phyloP scores from a whole-genome alignment of 345 rosid species.

The Linum usitatissimum region DNA sequence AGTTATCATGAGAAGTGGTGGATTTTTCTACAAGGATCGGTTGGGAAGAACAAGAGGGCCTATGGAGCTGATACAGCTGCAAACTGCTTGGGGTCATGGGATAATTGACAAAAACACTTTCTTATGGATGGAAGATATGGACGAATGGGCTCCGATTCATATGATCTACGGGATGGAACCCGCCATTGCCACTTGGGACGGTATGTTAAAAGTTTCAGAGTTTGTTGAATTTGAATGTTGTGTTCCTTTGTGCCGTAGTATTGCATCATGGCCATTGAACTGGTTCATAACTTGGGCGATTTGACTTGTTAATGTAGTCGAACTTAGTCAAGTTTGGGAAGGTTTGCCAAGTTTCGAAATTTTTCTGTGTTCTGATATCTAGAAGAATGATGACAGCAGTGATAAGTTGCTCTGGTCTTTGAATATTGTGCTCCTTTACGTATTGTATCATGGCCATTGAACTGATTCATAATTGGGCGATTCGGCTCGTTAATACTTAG shows the following conservation, averaged over 20 bases:
- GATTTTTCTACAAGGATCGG: constrained; percentile 84
- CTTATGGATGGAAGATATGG: constrained; percentile 89
- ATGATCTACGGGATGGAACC: constrained; percentile 89
- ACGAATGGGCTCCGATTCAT: constrained; percentile 93
- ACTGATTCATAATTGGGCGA: too few species aligned
- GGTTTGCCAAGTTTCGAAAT: neutral
- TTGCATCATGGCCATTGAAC: neutral
- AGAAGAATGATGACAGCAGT: neutral
- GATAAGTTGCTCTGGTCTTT: neutral
- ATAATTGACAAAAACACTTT: constrained; percentile 86
- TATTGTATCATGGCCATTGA: neutral
- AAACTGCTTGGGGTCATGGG: constrained; percentile 89
- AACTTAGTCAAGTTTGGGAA: too few species aligned
- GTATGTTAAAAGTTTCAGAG: constrained; percentile 21
- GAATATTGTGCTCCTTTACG: neutral
- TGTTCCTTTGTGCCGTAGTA: neutral
- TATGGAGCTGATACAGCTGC: constrained; percentile 69
- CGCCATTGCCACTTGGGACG: constrained; percentile 96
- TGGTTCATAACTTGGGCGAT: too few species aligned
- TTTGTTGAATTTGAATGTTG: neutral
- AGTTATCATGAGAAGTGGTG: constrained; percentile 84
- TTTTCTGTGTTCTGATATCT: neutral
- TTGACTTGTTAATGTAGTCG: too few species aligned
- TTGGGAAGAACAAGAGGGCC: constrained; percentile 91
- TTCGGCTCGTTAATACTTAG: too few species aligned